Base-by-base conservation (phyloP, 2,329 filamentous ascomycete genomes). In the Aulographum hederae region DNA sequence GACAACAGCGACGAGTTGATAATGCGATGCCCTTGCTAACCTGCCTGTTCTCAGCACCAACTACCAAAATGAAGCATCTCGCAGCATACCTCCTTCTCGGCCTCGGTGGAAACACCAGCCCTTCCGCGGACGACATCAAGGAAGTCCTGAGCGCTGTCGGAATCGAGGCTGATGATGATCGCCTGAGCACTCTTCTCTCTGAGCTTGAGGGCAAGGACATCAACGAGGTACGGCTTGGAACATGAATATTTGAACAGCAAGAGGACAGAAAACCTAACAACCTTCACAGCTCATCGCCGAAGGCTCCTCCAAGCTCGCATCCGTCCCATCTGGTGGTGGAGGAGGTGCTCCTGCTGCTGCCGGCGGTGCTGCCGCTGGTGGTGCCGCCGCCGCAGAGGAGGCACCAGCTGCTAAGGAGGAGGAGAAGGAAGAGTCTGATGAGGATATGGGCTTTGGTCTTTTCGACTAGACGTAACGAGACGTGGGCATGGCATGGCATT, bases 81-180 rank as follows among this genome's bases (percentile, higher is more conserved):
- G 89, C 89, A 60, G 86, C 89, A 60, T 95, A 92, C 75, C 84
- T 98, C 57, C 86, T 98, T 58, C 81, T 95, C 62, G 65, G 67
- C 67, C 78, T 95, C 50, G 86, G 72, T 60, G 89, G 89, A 66
- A 95, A 94, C 73, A 60, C 70, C 67, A 73, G 74, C 43, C 89
- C 89, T 50, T 84, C 79, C 43, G 81, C 79, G 51, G 60, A 61
- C 46, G 85, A 95, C 58, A 65, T 98, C 72, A 89, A 80, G 69
- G 57, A 54, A 41, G 84, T 98, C 52, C 81, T 98, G 58, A 73
- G 74, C 53, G 80, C 86, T 47, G 89, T 95, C 55, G 89, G 89
- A 52, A 84, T 94, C 46, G 89, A 98, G 67, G 78, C 80, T 47
- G 89, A 95, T 51, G 60, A 68, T 41, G 82, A 89, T 41, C 86